These are phyloP conservation scores for Solanum piurae DNA, from an alignment of 257 asterid genomes.

Conservation along the genomic window DNA sequence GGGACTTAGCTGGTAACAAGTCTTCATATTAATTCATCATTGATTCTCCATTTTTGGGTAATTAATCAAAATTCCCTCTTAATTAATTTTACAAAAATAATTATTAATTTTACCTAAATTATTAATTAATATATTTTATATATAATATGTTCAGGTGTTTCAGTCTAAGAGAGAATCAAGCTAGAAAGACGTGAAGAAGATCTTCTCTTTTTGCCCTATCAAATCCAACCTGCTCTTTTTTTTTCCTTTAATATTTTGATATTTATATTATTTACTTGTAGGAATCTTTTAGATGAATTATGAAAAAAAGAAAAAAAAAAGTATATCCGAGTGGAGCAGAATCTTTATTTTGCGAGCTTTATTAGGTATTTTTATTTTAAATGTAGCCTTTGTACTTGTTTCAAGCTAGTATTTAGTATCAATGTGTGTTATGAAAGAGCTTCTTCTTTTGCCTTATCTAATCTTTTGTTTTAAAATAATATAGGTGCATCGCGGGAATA, in stretches of 20 bases:
- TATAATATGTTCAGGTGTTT: conserved; percentile 19
- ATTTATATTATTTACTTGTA: conserved; percentile 15
- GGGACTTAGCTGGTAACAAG: conserved; percentile 55
- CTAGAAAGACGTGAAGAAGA: conserved; percentile 9
- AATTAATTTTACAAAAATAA: not conserved
- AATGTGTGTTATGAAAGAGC: conserved; percentile 17
- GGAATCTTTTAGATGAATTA: conserved; percentile 10
- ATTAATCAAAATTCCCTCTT: not conserved
- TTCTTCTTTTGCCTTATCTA: not conserved
- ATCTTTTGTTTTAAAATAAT: too few relatives aligned
- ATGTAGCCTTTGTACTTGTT: conserved; percentile 23
- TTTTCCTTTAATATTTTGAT: conserved; percentile 6
- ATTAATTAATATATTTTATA: not conserved
- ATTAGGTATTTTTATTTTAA: conserved; percentile 2
- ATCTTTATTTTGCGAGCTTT: conserved; percentile 21
- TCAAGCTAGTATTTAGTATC: conserved; percentile 8
- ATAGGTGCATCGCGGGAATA: too few relatives aligned
- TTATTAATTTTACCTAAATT: not conserved
- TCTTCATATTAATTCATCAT: conserved; percentile 34
- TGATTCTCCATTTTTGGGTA: conserved; percentile 61
- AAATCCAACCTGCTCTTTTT: conserved; percentile 9
- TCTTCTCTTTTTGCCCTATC: conserved; percentile 17
- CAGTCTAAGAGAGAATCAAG: conserved; percentile 36
- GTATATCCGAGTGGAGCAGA: conserved; percentile 4
- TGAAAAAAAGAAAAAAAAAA: conserved; percentile 18